A percentile compares a stretch with the other conserved stretches of the same genome.
These are phyloP conservation scores for Hypericum androsaemum DNA, from an alignment of 345 rosid species.

Conservation along the genomic window DNA sequence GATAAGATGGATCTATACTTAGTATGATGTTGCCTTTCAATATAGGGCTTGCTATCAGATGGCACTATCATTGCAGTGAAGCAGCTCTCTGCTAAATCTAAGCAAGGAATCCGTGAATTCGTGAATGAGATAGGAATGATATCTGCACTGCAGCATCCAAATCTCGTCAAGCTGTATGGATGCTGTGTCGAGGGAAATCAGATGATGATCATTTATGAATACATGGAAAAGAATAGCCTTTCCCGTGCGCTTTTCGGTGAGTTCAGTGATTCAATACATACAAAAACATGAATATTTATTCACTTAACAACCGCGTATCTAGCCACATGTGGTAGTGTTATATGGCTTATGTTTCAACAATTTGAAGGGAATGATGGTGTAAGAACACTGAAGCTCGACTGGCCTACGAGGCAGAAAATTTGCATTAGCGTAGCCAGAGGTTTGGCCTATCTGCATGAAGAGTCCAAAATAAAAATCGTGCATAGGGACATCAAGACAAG, in stretches of 20 bases:
- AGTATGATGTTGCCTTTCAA: neutral
- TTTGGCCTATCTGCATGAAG: conserved; percentile 72
- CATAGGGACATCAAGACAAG: conserved; percentile 93
- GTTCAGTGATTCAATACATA: conserved; percentile 1
- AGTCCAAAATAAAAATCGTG: conserved; percentile 72
- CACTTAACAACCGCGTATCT: neutral
- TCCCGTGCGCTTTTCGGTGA: conserved; percentile 24
- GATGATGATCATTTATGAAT: conserved; percentile 14
- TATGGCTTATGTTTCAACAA: neutral
- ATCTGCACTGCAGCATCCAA: conserved; percentile 21
- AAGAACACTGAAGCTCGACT: conserved; percentile 44
- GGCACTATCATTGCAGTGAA: conserved; percentile 24
- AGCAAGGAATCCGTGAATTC: conserved; percentile 25
- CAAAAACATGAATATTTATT: neutral
- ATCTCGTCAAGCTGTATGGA: conserved; percentile 21
- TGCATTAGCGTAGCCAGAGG: conserved; percentile 71
- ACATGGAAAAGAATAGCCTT: conserved; percentile 20
- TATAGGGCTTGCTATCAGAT: conserved; percentile 19
- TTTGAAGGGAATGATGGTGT: conserved; percentile 41
- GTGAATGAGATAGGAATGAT: conserved; percentile 25
- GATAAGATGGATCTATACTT: neutral
- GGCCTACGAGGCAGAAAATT: conserved; percentile 66
- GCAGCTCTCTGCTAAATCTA: conserved; percentile 23
- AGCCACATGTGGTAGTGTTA: neutral
- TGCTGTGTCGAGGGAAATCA: conserved; percentile 26